Evolutionary conservation across 768 basidiomycete genomes (phyloP), one percentile per base, ranked within the genome.

Genomic region (Candolleomyces eurysporus): DNA sequence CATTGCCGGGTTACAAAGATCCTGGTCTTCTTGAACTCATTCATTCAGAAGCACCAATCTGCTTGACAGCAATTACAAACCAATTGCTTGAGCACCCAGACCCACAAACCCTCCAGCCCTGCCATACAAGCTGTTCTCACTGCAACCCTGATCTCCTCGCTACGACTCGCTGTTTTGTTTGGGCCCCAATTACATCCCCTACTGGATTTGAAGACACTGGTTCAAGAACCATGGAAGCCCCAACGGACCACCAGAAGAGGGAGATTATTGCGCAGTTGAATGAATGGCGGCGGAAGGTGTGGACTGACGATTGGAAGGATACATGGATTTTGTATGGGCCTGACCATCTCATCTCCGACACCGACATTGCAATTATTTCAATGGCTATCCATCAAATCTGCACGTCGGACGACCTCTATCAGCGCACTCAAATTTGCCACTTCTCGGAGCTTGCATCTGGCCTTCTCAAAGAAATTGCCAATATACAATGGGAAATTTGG

Each of bases 71-170:
- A 17, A 43, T 43, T 10, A 43, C 42, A 17, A 26, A 50, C 19
- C 10, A 17, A 17, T 50, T 10, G 49, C 49, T 50, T 10, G 49
- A 50, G 49, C 10, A 50, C 42, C 42, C 42, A 10, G 42, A 17
- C 10, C 17, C 17, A 17, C 17, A 9, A 17, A 43, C 17, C 42
- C 42, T n/a, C n/a, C n/a, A n/a, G n/a, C n/a, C 36, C 19, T 59
- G 55, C n/a, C 63, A 66, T 48, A 57, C 48, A 21, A 58, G 58
- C 9, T 69, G 68, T 39, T 61, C 61, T 10, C 54, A 62, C 50
- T 64, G 63, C 61, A 64, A 64, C 51, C n/a, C n/a, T n/a, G n/a
- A n/a, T n/a, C n/a, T n/a, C n/a, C n/a, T n/a, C n/a, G n/a, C n/a
- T n/a, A n/a, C 62, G 49, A n/a, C n/a, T n/a, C n/a, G n/a, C n/a